A percentile compares a stretch with the other conserved stretches of the same genome.
These are phyloP conservation scores for Medicago arabica DNA, from an alignment of 306 rosid genomes.

Conservation along the genomic window DNA sequence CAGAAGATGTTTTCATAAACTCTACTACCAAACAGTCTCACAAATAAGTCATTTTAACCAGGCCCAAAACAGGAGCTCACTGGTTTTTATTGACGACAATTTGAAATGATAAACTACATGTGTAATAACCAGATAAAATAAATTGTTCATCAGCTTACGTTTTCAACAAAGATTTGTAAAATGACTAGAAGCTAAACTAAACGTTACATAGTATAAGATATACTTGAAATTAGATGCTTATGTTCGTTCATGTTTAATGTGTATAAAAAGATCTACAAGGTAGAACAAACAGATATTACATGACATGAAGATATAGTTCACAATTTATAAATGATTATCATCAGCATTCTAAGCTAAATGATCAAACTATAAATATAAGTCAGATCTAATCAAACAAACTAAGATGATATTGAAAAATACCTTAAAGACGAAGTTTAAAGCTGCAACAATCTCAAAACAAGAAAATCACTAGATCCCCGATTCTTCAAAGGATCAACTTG, in stretches of 20 bases:
- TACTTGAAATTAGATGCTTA: not conserved
- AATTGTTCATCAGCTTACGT: not conserved
- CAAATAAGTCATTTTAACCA: no score
- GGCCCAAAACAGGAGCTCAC: not conserved
- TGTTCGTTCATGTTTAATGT: not conserved
- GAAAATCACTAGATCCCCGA: conserved; percentile 21
- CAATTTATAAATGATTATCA: not conserved
- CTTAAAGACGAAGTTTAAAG: conserved; percentile 32
- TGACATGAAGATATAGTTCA: not conserved
- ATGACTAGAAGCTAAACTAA: no score
- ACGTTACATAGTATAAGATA: no score
- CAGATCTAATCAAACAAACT: conserved; percentile 33
- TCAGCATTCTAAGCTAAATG: conserved; percentile 17
- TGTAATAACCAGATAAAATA: not conserved
- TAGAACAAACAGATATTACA: not conserved
- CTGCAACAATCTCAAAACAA: conserved; percentile 16
- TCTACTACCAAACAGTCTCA: no score
- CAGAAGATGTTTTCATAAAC: no score
- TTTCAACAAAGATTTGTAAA: not conserved
- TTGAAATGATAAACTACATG: not conserved
- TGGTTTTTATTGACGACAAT: not conserved
- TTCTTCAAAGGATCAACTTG: conserved; percentile 24
- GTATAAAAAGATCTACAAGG: not conserved
- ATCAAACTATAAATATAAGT: not conserved
- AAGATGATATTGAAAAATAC: conserved; percentile 35